These are phyloP conservation scores for Piper longum DNA, from an alignment of 164 flowering plant species.

Conservation along the genomic window DNA sequence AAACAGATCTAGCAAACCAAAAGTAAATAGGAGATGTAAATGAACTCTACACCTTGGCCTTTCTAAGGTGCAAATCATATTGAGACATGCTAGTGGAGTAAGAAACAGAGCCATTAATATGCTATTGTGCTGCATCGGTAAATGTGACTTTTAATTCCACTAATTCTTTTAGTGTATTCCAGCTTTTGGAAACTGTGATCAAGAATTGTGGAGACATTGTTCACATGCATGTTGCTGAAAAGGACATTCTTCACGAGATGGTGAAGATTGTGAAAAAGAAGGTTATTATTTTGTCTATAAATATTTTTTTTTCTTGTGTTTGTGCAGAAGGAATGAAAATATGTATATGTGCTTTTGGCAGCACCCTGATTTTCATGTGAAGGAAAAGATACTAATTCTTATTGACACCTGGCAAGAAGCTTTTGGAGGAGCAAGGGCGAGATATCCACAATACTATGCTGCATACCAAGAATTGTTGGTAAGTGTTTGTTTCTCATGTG, in stretches of 20 bases:
- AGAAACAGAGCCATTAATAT: too few relatives aligned
- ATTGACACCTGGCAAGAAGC: conserved; percentile 99
- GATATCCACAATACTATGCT: conserved; percentile 86
- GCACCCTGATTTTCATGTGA: conserved; percentile 88
- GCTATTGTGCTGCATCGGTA: background rate
- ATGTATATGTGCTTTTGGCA: conserved; percentile 5
- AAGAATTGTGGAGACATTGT: conserved; percentile 96
- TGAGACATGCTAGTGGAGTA: too few relatives aligned
- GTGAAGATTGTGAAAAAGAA: conserved; percentile 81
- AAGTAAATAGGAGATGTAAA: too few relatives aligned
- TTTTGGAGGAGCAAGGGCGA: conserved; percentile 92
- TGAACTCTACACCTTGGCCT: too few relatives aligned
- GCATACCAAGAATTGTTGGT: conserved; percentile 96
- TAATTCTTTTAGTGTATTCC: conserved; percentile 6
- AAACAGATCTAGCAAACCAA: too few relatives aligned
- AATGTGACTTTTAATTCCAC: background rate
- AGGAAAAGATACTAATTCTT: conserved; percentile 78
- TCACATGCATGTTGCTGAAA: conserved; percentile 97
- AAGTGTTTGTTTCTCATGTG: conserved; percentile 8
- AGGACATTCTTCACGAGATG: conserved; percentile 83
- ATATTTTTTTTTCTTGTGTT: background rate
- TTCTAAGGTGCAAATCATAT: too few relatives aligned
- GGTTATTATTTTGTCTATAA: conserved; percentile 21
- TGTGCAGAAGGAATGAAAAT: background rate
- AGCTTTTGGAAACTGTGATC: conserved; percentile 86